Conservation (phyloP, 495 filamentous ascomycete species). For the Neurospora tetrasperma region DNA sequence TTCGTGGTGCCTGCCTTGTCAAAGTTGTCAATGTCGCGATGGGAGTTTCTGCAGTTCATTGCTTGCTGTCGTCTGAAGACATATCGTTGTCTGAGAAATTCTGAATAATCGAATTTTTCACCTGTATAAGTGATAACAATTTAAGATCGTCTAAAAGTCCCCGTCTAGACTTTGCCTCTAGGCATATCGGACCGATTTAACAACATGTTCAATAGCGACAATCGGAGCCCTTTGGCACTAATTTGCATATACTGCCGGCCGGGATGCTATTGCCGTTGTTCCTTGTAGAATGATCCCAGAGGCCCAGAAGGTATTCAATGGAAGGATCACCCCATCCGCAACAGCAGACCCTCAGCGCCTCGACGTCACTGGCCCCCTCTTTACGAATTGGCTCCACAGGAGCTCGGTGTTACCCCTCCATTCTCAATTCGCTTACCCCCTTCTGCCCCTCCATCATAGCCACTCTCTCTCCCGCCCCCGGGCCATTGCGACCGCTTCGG, state of each 20-base stretch:
- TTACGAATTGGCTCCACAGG: neutral
- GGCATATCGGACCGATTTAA: neutral
- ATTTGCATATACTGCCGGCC: neutral
- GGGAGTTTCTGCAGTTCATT: neutral
- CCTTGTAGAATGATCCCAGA: neutral
- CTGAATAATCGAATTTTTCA: neutral
- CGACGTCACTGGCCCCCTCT: neutral
- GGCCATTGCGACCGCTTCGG: neutral
- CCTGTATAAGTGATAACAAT: neutral
- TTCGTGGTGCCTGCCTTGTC: neutral
- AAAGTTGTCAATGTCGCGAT: neutral
- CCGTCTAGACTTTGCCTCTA: neutral
- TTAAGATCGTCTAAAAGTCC: neutral
- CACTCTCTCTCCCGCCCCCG: neutral
- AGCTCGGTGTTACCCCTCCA: slow-evolving; percentile 1
- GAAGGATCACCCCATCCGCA: neutral
- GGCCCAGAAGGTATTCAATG: neutral
- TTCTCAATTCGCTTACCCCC: neutral
- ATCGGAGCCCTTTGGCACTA: neutral
- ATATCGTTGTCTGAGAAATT: neutral
- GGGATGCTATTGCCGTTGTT: neutral
- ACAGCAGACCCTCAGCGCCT: neutral
- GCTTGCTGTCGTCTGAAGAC: neutral
- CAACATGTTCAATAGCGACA: neutral
- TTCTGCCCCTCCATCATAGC: neutral